A percentile compares a stretch with the other conserved stretches of the same genome.
phyloP scores from a whole-genome alignment of 371 early-diverging fungal species.

The Funneliformis caledonium region DNA sequence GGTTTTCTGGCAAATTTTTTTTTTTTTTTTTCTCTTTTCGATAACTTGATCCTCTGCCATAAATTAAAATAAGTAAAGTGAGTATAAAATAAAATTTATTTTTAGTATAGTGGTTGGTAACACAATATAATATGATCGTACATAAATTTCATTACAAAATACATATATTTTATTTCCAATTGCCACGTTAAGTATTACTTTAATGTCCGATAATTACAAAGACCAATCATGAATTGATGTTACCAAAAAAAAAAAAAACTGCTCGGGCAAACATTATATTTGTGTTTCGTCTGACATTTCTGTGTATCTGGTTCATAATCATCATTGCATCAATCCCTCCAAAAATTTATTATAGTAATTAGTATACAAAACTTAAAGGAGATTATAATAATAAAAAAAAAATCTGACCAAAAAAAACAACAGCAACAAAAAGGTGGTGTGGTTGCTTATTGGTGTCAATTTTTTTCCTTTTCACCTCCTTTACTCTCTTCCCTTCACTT shows the following conservation, averaged over 20 bases:
- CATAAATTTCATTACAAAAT: not conserved
- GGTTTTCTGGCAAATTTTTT: not conserved
- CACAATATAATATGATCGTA: not conserved
- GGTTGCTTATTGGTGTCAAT: not conserved
- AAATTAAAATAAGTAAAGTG: not conserved
- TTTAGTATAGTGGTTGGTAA: not conserved
- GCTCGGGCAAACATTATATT: not conserved
- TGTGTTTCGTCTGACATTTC: conserved; percentile 2
- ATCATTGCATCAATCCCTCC: not conserved
- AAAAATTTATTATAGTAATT: not conserved
- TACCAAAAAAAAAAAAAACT: not conserved
- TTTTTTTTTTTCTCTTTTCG: too few species aligned
- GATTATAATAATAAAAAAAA: not conserved
- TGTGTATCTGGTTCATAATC: not conserved
- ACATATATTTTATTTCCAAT: not conserved
- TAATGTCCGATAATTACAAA: not conserved
- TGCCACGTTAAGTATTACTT: not conserved
- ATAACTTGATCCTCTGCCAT: not conserved
- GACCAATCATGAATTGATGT: too few species aligned
- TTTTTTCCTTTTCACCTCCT: not conserved
- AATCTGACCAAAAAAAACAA: not conserved
- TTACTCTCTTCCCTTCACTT: not conserved
- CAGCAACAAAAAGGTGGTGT: not conserved
- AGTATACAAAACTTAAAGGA: not conserved
- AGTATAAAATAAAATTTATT: not conserved